Conservation (phyloP, 495 filamentous ascomycete species). For the Neurospora sp. region DNA sequence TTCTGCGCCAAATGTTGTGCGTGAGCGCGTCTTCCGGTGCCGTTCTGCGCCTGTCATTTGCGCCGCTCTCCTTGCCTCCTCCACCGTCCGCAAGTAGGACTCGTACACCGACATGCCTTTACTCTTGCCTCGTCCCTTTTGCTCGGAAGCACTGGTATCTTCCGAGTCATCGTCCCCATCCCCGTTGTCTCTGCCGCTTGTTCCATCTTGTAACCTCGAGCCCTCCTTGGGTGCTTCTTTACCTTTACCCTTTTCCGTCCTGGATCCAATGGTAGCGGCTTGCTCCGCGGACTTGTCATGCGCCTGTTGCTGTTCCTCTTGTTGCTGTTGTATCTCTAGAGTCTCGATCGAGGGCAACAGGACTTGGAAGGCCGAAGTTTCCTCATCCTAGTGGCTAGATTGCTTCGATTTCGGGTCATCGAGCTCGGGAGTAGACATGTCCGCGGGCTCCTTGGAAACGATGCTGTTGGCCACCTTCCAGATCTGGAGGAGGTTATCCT, state of each 20-base stretch:
- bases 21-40: not conserved
- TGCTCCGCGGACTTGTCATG: not conserved
- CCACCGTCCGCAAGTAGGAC: not conserved
- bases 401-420: slow-evolving; percentile 30
- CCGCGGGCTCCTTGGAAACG: slow-evolving; percentile 69
- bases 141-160: not conserved
- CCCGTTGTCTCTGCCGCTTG: not conserved
- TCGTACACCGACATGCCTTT: not conserved
- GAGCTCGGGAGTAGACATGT: slow-evolving; percentile 69
- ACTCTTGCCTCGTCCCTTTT: not conserved
- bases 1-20: not conserved
- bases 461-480: slow-evolving; percentile 93
- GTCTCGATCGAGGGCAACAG: not conserved
- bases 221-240: not conserved
- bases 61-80: not conserved
- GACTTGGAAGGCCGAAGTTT: slow-evolving; percentile 1
- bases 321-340: not conserved
- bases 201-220: not conserved
- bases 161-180: not conserved
- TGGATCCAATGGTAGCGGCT: not conserved
- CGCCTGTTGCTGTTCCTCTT: not conserved
- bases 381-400: not conserved
- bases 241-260: not conserved
- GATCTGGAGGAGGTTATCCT: slow-evolving; percentile 93
- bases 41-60: not conserved